Evolutionary conservation across 441 rosid genomes (phyloP).

Genomic region (Syzygium syzygioides): DNA sequence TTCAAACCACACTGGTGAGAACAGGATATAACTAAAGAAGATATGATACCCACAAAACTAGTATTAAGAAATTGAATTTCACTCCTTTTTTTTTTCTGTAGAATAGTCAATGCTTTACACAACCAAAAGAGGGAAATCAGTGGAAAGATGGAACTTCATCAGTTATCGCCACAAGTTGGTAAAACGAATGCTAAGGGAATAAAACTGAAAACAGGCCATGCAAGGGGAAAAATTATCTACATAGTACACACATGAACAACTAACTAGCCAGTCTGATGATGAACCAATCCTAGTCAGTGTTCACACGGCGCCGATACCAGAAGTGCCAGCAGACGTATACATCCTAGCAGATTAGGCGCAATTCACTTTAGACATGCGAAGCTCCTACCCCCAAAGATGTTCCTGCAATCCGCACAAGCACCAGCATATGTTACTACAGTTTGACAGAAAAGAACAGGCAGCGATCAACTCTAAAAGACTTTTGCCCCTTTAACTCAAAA

Average conservation of each 20-base stretch:
- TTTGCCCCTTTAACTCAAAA: not conserved
- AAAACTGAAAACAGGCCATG: not conserved
- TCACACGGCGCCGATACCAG: not conserved
- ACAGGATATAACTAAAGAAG: not conserved
- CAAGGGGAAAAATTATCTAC: not conserved
- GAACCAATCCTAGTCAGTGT: not conserved
- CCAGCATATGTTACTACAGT: not conserved
- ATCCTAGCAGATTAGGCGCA: not conserved
- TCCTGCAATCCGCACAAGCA: not conserved
- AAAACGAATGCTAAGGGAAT: not conserved
- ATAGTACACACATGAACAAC: not conserved
- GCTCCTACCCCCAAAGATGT: not conserved
- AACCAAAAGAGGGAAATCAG: not conserved
- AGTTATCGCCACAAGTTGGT: not conserved
- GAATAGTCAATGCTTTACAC: not conserved
- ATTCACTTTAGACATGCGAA: not conserved
- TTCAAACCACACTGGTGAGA: not conserved
- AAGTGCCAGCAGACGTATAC: not conserved
- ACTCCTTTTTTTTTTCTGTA: not conserved
- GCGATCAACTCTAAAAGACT: not conserved
- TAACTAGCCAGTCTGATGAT: not conserved
- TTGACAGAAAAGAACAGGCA: not conserved
- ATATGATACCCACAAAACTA: not conserved
- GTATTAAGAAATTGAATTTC: not conserved
- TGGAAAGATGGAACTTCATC: not conserved